Evolutionary conservation across 306 rosid genomes (phyloP).

Genomic region (Quercus agrifolia): DNA sequence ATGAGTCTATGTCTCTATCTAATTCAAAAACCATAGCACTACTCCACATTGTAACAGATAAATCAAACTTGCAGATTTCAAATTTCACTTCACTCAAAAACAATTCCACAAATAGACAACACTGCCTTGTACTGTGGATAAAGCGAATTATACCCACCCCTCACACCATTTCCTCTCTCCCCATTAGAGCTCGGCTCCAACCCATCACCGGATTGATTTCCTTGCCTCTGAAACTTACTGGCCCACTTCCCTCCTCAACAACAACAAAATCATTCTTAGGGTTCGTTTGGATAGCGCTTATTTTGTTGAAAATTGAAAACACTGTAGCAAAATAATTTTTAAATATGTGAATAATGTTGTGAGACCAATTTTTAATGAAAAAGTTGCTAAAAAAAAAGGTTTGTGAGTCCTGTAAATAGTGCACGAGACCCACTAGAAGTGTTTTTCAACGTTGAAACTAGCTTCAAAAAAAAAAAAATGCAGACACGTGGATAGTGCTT

Average conservation of each 20-base stretch:
- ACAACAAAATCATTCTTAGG: constrained; percentile 5
- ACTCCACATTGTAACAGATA: neutral
- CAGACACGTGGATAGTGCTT: no score
- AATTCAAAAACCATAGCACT: neutral
- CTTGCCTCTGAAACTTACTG: neutral
- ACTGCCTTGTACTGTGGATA: constrained; percentile 27
- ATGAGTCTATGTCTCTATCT: no score
- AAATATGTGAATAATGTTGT: no score
- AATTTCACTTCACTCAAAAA: neutral
- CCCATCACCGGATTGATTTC: constrained; percentile 6
- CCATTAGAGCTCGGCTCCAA: constrained; percentile 13
- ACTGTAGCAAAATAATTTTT: no score
- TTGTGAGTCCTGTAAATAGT: no score
- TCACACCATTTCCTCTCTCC: constrained; percentile 4
- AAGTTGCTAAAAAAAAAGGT: no score
- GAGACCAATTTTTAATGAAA: no score
- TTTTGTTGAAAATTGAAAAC: no score
- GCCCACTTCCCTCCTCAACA: constrained; percentile 10
- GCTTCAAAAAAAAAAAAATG: no score
- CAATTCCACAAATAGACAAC: neutral
- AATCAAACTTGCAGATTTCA: neutral
- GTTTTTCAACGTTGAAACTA: no score
- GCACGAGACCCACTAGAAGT: no score
- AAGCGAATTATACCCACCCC: constrained; percentile 21
- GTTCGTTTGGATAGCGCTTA: no score